A percentile compares a stretch with the other conserved stretches of the same genome.
phyloP scores from a whole-genome alignment of 2,329 filamentous ascomycete species.

The Grosmannia serpens region DNA sequence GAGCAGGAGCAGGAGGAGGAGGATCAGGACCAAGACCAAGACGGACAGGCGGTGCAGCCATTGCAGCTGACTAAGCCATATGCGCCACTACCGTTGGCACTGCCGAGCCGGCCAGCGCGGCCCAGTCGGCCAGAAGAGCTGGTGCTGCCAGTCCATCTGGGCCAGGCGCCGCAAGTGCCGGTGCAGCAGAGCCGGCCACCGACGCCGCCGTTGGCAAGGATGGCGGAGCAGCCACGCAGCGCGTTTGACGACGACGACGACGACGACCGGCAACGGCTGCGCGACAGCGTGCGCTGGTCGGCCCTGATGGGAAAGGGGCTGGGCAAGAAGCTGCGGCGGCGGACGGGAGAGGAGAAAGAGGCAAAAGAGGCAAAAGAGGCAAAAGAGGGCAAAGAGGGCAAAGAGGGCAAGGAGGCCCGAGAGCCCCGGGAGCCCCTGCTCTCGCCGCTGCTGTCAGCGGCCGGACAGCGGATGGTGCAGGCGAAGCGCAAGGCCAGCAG shows the following conservation, averaged over 20 bases:
- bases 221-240: neutral
- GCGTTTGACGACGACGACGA: slow-evolving; percentile 3
- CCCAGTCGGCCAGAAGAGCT: neutral
- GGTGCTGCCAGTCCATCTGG: neutral
- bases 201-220: neutral
- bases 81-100: neutral
- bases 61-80: neutral
- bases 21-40: neutral
- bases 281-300: slow-evolving; percentile 1
- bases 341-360: neutral
- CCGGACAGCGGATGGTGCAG: slow-evolving; percentile 7
- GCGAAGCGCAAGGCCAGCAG: slow-evolving; percentile 7
- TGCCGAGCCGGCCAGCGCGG: neutral
- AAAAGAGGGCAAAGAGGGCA: neutral
- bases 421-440: neutral
- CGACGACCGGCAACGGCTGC: neutral
- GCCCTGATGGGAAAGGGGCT: neutral
- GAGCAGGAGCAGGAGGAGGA: neutral
- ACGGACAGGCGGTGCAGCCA: neutral
- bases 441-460: slow-evolving; percentile 5
- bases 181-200: neutral
- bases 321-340: neutral
- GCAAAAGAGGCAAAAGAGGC: neutral
- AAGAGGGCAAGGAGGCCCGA: neutral
- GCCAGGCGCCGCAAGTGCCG: neutral